Evolutionary conservation across 2,329 filamentous ascomycete species (phyloP).

Genomic region (Cladosporium sp.): DNA sequence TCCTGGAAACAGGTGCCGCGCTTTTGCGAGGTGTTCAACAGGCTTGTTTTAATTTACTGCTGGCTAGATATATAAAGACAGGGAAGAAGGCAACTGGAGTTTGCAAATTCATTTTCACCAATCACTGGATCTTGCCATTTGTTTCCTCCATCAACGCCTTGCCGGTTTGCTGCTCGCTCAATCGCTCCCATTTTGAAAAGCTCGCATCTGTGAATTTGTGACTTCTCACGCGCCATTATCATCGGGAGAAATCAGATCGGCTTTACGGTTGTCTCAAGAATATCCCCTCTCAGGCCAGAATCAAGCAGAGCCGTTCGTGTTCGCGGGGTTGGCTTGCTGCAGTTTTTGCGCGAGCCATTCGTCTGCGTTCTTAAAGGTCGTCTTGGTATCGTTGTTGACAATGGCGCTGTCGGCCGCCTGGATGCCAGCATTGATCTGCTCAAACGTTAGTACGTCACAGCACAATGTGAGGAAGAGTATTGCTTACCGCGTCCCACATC

Average conservation of each 20-base stretch:
- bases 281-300: too few relatives aligned
- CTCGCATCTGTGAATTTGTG: too few relatives aligned
- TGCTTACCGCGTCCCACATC: conserved; percentile 59
- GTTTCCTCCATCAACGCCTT: too few relatives aligned
- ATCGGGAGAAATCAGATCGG: too few relatives aligned
- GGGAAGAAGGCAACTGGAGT: too few relatives aligned
- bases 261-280: too few relatives aligned
- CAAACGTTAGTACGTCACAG: conserved; percentile 10
- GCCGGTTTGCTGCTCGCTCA: too few relatives aligned
- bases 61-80: too few relatives aligned
- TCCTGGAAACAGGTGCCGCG: not conserved
- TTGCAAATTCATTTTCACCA: too few relatives aligned
- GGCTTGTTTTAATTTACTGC: not conserved
- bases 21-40: conserved; percentile 8
- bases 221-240: too few relatives aligned
- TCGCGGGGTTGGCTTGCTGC: not conserved
- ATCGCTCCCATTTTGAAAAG: too few relatives aligned
- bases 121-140: too few relatives aligned
- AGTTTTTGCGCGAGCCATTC: conserved; percentile 46
- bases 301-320: not conserved
- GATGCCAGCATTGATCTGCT: conserved; percentile 52
- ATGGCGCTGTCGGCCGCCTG: conserved; percentile 48
- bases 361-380: conserved; percentile 54
- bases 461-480: not conserved
- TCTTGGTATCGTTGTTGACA: conserved; percentile 37